phyloP scores from a whole-genome alignment of 495 filamentous ascomycete species.

The Tetracladium marchalianum region DNA sequence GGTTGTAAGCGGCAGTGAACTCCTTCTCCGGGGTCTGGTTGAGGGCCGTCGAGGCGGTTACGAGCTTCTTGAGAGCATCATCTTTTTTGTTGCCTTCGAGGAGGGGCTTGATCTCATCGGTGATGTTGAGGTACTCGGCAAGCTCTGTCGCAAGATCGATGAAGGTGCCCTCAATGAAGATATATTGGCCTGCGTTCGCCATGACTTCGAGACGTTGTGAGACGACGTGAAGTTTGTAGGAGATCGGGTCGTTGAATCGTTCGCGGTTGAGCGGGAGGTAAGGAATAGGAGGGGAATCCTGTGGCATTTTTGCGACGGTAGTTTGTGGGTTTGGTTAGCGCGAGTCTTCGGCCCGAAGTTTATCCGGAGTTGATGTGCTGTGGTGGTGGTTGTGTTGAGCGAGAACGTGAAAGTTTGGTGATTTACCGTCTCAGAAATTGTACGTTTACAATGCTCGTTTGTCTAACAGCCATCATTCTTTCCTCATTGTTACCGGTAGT shows the following conservation, averaged over 20 bases:
- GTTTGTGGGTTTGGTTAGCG: too few species aligned
- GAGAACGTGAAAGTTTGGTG: too few species aligned
- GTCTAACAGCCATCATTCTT: too few species aligned
- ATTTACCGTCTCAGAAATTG: too few species aligned
- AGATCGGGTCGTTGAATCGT: background rate
- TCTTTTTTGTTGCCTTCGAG: slow-evolving; percentile 68
- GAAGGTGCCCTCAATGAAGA: slow-evolving; percentile 88
- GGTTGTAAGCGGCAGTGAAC: slow-evolving; percentile 89
- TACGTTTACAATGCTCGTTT: too few species aligned
- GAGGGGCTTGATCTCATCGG: slow-evolving; percentile 61
- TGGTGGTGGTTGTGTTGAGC: too few species aligned
- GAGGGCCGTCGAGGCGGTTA: slow-evolving; percentile 58
- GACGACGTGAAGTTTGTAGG: slow-evolving; percentile 2
- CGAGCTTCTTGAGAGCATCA: slow-evolving; percentile 80
- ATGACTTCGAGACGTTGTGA: slow-evolving; percentile 4
- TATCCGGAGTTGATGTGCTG: too few species aligned
- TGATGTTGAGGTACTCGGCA: slow-evolving; percentile 49
- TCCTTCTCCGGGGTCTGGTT: slow-evolving; percentile 89
- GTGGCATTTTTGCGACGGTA: too few species aligned
- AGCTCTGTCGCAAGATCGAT: slow-evolving; percentile 83
- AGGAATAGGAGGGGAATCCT: too few species aligned
- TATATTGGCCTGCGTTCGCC: slow-evolving; percentile 13
- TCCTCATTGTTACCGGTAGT: too few species aligned
- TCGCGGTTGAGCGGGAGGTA: too few species aligned
- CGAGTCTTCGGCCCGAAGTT: too few species aligned